Conservation (phyloP, 176 grass and related monocot genomes). For the Zoysia japonica region DNA sequence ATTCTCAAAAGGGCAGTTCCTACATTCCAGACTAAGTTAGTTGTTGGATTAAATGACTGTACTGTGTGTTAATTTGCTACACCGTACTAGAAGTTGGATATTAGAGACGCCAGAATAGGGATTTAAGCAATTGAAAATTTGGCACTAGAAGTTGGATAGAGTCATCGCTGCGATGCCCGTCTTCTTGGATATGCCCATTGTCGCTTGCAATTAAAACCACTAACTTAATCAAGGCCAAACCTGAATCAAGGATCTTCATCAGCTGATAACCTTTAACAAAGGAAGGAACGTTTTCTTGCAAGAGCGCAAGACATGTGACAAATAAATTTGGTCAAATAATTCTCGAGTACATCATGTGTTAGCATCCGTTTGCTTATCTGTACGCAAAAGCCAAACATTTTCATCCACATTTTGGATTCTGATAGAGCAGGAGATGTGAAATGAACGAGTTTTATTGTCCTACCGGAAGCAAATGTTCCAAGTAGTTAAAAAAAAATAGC, state of each 20-base stretch:
- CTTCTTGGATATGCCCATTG: too few relatives aligned
- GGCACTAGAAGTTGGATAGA: too few relatives aligned
- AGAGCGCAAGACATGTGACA: not conserved
- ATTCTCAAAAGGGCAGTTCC: constrained; percentile 21
- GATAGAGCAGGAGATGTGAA: not conserved
- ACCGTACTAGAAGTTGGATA: too few relatives aligned
- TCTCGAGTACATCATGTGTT: not conserved
- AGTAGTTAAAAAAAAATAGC: not conserved
- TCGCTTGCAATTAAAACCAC: too few relatives aligned
- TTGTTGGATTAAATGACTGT: not conserved
- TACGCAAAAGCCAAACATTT: not conserved
- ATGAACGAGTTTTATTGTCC: not conserved
- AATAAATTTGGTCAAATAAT: not conserved
- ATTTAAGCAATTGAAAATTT: too few relatives aligned
- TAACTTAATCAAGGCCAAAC: too few relatives aligned
- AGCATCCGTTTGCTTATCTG: not conserved
- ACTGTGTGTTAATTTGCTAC: constrained; percentile 15
- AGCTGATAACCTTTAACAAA: not conserved
- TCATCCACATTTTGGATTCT: not conserved
- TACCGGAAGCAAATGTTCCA: not conserved
- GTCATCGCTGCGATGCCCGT: too few relatives aligned
- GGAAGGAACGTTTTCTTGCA: not conserved
- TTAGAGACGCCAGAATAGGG: too few relatives aligned
- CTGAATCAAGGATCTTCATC: not conserved
- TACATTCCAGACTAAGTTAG: not conserved